A percentile compares a stretch with the other conserved stretches of the same genome.
These are phyloP conservation scores for Lasiodiplodia hormozganensis DNA, from an alignment of 2,329 filamentous ascomycete genomes.

Conservation along the genomic window DNA sequence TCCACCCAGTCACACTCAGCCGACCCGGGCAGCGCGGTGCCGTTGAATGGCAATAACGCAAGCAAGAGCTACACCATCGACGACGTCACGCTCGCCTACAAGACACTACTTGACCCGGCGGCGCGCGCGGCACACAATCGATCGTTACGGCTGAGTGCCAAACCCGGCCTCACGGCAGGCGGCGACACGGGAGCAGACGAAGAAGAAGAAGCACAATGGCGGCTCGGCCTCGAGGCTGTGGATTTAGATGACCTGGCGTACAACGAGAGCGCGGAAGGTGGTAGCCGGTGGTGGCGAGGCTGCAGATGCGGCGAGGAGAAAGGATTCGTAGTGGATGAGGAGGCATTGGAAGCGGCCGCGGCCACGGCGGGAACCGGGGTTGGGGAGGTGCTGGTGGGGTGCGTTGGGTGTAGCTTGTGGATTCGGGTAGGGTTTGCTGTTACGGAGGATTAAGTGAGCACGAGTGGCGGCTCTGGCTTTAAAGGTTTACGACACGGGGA, in stretches of 20 bases:
- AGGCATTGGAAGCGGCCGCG: constrained; percentile 59
- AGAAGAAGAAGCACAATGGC: constrained; percentile 21
- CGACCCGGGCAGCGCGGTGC: too few relatives aligned
- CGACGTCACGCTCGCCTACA: constrained; percentile 65
- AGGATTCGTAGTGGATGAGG: constrained; percentile 63
- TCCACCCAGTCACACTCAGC: not conserved
- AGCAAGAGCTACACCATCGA: constrained; percentile 55
- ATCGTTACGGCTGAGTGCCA: constrained; percentile 7
- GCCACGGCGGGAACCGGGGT: constrained; percentile 33
- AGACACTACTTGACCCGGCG: constrained; percentile 55
- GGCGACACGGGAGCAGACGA: not conserved
- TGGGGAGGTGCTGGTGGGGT: constrained; percentile 66
- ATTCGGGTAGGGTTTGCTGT: constrained; percentile 66
- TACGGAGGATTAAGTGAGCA: constrained; percentile 44
- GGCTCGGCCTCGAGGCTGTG: constrained; percentile 26
- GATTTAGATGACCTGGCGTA: constrained; percentile 36
- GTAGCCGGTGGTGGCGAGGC: constrained; percentile 55
- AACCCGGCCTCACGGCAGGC: constrained; percentile 1
- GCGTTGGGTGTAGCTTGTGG: constrained; percentile 69
- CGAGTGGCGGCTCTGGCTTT: not conserved
- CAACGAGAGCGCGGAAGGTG: constrained; percentile 34
- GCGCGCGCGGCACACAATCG: constrained; percentile 57
- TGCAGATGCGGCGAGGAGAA: constrained; percentile 66
- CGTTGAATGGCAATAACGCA: constrained; percentile 52
- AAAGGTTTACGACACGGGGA: not conserved